Evolutionary conservation across 2,329 filamentous ascomycete species (phyloP).

Genomic region (Hypoxylon sp.): DNA sequence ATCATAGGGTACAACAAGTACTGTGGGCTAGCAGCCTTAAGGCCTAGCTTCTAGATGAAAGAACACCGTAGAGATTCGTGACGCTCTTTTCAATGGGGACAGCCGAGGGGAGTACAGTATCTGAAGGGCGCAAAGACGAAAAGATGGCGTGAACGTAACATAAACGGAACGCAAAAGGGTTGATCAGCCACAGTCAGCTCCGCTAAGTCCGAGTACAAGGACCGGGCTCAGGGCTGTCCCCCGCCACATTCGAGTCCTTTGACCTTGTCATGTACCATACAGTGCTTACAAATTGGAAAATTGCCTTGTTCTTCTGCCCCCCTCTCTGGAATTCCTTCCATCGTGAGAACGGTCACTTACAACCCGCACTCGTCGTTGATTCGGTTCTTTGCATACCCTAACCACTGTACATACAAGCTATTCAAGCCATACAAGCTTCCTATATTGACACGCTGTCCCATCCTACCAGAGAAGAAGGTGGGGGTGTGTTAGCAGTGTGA

Average conservation of each 20-base stretch:
- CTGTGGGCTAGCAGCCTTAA: constrained; percentile 4
- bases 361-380: constrained; percentile 26
- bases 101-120: constrained; percentile 5
- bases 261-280: constrained; percentile 25
- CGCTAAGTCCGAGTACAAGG: constrained; percentile 42
- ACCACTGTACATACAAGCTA: constrained; percentile 16
- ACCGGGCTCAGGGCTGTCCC: constrained; percentile 15
- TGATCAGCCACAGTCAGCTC: constrained; percentile 40
- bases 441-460: constrained; percentile 44
- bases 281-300: constrained; percentile 54
- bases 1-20: constrained; percentile 20
- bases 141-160: constrained; percentile 42
- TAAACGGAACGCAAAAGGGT: constrained; percentile 17
- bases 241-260: constrained; percentile 38
- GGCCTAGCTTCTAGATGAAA: constrained; percentile 15
- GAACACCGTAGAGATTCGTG: constrained; percentile 25
- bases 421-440: constrained; percentile 22
- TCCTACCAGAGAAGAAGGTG: constrained; percentile 30
- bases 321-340: constrained; percentile 52
- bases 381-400: constrained; percentile 33
- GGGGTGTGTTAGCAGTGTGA: constrained; percentile 38
- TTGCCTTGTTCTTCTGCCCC: constrained; percentile 47
- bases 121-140: neutral
- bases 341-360: constrained; percentile 37
- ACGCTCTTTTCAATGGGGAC: constrained; percentile 13